A percentile compares a stretch with the other conserved stretches of the same genome.
These are phyloP conservation scores for Microascus cirrosus DNA, from an alignment of 2,329 filamentous ascomycete species.

Conservation along the genomic window DNA sequence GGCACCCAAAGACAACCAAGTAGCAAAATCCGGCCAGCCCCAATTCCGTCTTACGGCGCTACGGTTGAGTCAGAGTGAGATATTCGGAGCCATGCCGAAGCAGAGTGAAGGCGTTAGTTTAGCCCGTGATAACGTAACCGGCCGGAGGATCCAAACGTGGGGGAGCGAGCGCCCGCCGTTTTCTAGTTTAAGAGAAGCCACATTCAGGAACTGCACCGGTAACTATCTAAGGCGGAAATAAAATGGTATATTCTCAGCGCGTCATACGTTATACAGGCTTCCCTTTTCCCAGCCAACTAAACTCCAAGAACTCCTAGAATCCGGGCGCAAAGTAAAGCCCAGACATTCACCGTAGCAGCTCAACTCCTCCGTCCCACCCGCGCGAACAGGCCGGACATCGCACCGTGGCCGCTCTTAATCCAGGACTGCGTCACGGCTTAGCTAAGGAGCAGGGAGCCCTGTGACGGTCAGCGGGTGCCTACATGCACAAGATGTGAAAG, in stretches of 20 bases:
- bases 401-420: neutral
- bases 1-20: too few relatives aligned
- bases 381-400: neutral
- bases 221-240: neutral
- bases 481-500: neutral
- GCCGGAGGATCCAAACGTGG: neutral
- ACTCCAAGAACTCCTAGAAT: conserved; percentile 1
- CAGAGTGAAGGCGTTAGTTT: neutral
- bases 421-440: conserved; percentile 11
- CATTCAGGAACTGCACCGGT: too few relatives aligned
- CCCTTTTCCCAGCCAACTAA: neutral
- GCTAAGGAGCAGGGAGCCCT: conserved; percentile 24
- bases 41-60: too few relatives aligned
- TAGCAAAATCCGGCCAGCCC: too few relatives aligned
- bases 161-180: neutral
- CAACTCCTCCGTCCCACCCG: neutral
- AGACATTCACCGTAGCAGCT: neutral
- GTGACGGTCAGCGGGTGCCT: neutral
- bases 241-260: neutral
- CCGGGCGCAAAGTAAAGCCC: neutral
- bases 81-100: neutral
- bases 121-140: neutral
- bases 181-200: neutral
- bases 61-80: too few relatives aligned
- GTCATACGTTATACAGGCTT: neutral